Conservation (phyloP, 495 filamentous ascomycete species). For the Geoglossum glabrum region DNA sequence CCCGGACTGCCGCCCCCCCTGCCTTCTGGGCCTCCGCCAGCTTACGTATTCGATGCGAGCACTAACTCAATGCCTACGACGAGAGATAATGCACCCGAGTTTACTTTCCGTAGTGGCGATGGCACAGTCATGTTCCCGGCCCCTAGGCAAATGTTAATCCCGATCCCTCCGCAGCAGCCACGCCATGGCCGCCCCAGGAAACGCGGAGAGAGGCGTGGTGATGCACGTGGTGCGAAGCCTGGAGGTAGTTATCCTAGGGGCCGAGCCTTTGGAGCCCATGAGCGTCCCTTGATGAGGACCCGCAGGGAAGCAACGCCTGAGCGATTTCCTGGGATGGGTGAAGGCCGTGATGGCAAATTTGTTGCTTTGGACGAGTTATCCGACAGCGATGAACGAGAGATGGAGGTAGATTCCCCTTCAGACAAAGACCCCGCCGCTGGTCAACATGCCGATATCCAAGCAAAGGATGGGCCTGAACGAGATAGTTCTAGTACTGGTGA, state of each 20-base stretch:
- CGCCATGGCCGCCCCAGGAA: neutral
- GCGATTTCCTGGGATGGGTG: slow-evolving; percentile 15
- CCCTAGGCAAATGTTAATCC: neutral
- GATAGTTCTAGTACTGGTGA: slow-evolving; percentile 22
- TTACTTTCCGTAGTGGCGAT: neutral
- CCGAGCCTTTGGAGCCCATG: neutral
- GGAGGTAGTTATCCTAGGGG: neutral
- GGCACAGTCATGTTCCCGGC: neutral
- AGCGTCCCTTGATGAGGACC: slow-evolving; percentile 2
- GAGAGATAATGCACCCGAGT: neutral
- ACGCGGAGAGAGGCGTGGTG: neutral
- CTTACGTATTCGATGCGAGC: neutral
- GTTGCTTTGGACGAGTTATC: slow-evolving; percentile 39
- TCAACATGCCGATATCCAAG: slow-evolving; percentile 17
- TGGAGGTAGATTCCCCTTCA: slow-evolving; percentile 28
- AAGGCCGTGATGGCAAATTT: slow-evolving; percentile 13
- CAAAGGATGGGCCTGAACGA: neutral
- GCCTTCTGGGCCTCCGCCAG: slow-evolving; percentile 3
- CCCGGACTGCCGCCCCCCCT: neutral
- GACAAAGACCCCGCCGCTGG: slow-evolving; percentile 29
- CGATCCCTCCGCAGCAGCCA: neutral
- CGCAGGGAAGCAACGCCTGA: slow-evolving; percentile 13
- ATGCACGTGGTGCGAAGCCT: no score
- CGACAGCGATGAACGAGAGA: slow-evolving; percentile 50
- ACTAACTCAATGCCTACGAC: neutral